Evolutionary conservation across 345 rosid genomes (phyloP), one percentile per base, ranked within the genome.

Genomic region (Mangifera indica): DNA sequence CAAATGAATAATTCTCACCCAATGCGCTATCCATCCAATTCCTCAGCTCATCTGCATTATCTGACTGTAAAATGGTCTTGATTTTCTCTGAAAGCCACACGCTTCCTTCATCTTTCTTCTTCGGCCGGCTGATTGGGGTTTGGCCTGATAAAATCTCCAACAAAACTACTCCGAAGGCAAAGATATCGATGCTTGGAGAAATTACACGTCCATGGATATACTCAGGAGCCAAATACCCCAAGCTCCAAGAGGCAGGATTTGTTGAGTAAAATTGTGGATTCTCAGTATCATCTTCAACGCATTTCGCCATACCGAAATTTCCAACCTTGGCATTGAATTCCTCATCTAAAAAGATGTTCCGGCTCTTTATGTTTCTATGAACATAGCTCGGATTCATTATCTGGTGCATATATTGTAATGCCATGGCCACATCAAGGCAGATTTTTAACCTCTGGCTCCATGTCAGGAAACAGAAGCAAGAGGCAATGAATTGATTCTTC

Each of bases 361-460:
- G 73, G 85, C 89, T 85, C 87, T 81, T 90, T 54, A 93, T 60
- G 76, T 86, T 85, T 49, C 86, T 75, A 56, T 93, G 98, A 63
- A 86, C 86, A 54, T 88, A 93, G 81, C 88, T 83, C 10, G 93
- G 93, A 54, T 75, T 84, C 87, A 89, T 85, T 44, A 91, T 81
- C 45, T 88, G 89, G 81, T 93, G 97, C 94, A 93, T 90, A 58
- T 83, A 93, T 81, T 88, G 93, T 59, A 93, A 80, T 10, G 94
- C 96, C 72, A 87, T 82, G 56, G 98, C 96, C 20, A 93, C 88
- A 69, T 91, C 97, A 24, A 87, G 91, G 64, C 96, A 86, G 76
- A 91, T 88, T 84, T 80, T 90, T 34, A 93, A 77, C 87, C 98
- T 92, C 74, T 91, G 98, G 76, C 76, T 79, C 98, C 96, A 93